Evolutionary conservation across 192 early-diverging fungal genomes (phyloP).

Genomic region (Gryganskiella cystojenkinii): DNA sequence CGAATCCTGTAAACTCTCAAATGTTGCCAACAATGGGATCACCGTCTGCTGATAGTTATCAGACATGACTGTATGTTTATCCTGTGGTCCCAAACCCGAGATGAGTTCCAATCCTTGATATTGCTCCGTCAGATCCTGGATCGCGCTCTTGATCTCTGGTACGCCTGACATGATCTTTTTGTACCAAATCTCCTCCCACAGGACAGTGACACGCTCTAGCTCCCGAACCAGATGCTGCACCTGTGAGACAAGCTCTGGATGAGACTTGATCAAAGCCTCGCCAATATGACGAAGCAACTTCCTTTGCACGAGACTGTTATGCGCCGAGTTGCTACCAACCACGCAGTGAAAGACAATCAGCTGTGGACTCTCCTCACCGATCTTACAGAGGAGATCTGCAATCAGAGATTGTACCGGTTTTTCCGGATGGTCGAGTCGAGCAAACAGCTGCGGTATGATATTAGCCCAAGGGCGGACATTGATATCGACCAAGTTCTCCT

Average conservation of each 20-base stretch:
- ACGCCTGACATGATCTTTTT: constrained; percentile 69
- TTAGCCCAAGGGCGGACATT: constrained; percentile 66
- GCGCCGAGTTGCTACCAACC: constrained; percentile 61
- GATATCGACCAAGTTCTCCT: constrained; percentile 50
- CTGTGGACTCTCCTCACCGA: constrained; percentile 70
- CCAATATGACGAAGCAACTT: constrained; percentile 53
- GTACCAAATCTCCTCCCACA: constrained; percentile 88
- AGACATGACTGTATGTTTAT: constrained; percentile 56
- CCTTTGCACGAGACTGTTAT: constrained; percentile 52
- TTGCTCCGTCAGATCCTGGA: constrained; percentile 68
- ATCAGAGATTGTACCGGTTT: constrained; percentile 63
- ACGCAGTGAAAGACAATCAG: constrained; percentile 74
- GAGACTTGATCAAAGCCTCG: constrained; percentile 40
- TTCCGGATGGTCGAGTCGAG: constrained; percentile 74
- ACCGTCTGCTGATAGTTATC: constrained; percentile 67
- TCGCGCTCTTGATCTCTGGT: constrained; percentile 62
- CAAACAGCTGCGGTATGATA: constrained; percentile 82
- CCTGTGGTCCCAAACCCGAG: constrained; percentile 40
- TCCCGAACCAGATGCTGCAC: constrained; percentile 68
- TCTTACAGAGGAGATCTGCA: constrained; percentile 65
- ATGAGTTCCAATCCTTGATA: constrained; percentile 61
- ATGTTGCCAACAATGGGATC: constrained; percentile 62
- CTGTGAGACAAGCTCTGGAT: constrained; percentile 62
- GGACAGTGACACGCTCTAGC: constrained; percentile 75
- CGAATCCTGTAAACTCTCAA: constrained; percentile 64